Base-by-base conservation (phyloP, 148 eudicot genomes). In the Amaranthus cruentus region DNA sequence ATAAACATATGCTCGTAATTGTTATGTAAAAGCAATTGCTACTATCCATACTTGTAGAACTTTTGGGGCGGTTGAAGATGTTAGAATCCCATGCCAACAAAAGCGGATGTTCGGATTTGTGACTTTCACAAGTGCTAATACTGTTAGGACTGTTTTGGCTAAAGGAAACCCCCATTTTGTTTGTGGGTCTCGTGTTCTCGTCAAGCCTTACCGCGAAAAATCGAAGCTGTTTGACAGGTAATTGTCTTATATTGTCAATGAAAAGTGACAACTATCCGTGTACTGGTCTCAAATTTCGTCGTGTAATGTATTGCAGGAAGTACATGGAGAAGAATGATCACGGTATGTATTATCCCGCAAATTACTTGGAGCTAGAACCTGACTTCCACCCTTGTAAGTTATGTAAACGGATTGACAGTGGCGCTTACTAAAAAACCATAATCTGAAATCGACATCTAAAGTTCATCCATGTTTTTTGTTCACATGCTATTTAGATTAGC, bases 41-140 rank as follows among this genome's bases (percentile, higher is more conserved):
- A 6, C 66, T 55, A 14, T n/a, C 11, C 68, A 2, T 54, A 51
- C 64, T 73, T 61, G 52, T 73, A 87, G 90, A 78, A 57, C 79
- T 18, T 84, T 80, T 69, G 90, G 90, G 18, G 71, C 52, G 0
- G 90, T 87, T 21, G 81, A 82, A 66, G 90, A 87, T 56, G 90
- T 87, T 42, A 76, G 90, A 65, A 82, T 87, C 56, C 90, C 90
- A n/a, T 80, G 90, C 77, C 90, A 82, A 72, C 81, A 78, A 62
- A 76, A 76, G 69, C 81, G 90, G 71, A 87, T 87, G 90, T 87
- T 80, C 73, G 90, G 90, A 61, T 87, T 87, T 58, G 90, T 87
- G 2, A 87, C 87, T 5, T 87, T 87, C 67, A 63, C 63, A 7
- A 80, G 80, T 77, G 78, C 84, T 3, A 73, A 80, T 62, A 82